Conservation (phyloP, 2,329 filamentous ascomycete species). For the Leptodontidium sp. region DNA sequence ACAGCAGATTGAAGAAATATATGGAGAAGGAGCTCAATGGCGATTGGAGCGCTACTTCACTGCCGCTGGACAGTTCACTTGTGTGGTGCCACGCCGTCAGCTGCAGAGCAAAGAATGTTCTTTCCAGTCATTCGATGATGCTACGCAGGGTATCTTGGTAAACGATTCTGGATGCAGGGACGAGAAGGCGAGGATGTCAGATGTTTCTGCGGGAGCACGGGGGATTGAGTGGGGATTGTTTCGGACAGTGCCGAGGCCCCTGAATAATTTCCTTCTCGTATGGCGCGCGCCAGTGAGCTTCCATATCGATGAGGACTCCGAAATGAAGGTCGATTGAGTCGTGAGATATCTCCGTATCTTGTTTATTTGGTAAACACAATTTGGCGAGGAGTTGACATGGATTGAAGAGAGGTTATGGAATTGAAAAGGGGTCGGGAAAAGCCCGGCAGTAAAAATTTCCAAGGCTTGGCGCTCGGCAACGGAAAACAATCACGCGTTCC, state of each 20-base stretch:
- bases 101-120: not conserved
- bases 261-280: not conserved
- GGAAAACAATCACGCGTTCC: not conserved
- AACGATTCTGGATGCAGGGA: not conserved
- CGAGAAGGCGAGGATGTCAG: not conserved
- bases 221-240: not conserved
- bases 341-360: not conserved
- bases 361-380: not conserved
- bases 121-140: constrained; percentile 6
- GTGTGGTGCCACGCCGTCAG: not conserved
- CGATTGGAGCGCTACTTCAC: constrained; percentile 5
- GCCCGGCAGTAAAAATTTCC: not conserved
- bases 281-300: not conserved
- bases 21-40: not conserved
- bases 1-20: not conserved
- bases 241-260: not conserved
- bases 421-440: not conserved
- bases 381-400: not conserved
- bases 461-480: not conserved
- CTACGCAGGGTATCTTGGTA: not conserved
- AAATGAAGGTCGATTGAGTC: not conserved
- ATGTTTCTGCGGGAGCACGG: constrained; percentile 5
- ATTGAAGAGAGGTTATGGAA: not conserved
- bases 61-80: not conserved
- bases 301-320: not conserved